phyloP scores from a whole-genome alignment of 192 early-diverging fungal species.

The Spizellomyces sp. region DNA sequence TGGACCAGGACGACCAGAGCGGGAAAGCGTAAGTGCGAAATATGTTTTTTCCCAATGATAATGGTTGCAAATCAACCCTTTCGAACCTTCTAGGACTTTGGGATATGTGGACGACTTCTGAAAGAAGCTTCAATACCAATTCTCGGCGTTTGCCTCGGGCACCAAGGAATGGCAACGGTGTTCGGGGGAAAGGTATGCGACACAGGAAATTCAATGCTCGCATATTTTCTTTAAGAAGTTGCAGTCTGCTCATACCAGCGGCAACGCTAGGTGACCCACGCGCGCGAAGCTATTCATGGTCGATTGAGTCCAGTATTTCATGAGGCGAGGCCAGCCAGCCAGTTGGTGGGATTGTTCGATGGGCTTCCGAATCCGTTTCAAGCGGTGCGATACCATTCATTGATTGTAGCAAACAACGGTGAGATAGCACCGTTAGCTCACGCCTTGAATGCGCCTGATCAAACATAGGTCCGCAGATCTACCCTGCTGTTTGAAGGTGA shows the following conservation, averaged over 20 bases:
- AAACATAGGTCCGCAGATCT: slow-evolving; percentile 47
- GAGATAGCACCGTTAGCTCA: slow-evolving; percentile 7
- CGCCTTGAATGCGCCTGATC: background rate
- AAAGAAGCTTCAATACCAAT: slow-evolving; percentile 60
- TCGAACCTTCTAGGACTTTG: slow-evolving; percentile 69
- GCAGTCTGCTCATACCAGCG: slow-evolving; percentile 5
- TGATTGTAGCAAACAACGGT: slow-evolving; percentile 69
- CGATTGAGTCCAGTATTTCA: slow-evolving; percentile 63
- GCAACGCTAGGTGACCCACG: slow-evolving; percentile 55
- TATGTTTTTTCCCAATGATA: background rate
- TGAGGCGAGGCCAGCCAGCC: slow-evolving; percentile 4
- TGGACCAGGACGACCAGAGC: slow-evolving; percentile 85
- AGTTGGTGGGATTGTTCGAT: slow-evolving; percentile 52
- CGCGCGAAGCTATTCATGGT: slow-evolving; percentile 80
- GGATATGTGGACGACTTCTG: slow-evolving; percentile 67
- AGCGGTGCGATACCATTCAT: slow-evolving; percentile 90
- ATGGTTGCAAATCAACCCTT: background rate
- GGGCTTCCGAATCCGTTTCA: slow-evolving; percentile 65
- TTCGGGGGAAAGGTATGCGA: slow-evolving; percentile 64
- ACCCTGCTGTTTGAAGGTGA: slow-evolving; percentile 59
- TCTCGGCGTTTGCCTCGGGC: slow-evolving; percentile 92
- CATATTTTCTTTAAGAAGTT: background rate
- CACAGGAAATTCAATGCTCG: background rate
- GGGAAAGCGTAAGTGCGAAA: slow-evolving; percentile 36
- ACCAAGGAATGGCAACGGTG: slow-evolving; percentile 79